Percentiles rank a stretch among this genome's conserved stretches.
These are phyloP conservation scores for Verticillium alfalfae DNA, from an alignment of 2,329 filamentous ascomycete species.

Conservation along the genomic window DNA sequence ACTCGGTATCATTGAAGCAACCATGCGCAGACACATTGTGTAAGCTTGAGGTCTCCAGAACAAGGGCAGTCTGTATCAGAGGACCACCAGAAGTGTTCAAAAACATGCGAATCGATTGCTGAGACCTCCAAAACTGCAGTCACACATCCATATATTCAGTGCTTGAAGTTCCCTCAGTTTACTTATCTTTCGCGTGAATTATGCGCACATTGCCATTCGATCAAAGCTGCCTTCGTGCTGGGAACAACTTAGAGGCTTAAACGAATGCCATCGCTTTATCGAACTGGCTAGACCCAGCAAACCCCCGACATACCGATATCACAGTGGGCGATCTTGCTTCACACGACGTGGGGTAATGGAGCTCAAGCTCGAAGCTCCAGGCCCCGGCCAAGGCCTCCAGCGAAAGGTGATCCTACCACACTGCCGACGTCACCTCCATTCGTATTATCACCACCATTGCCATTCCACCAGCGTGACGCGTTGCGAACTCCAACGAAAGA, in stretches of 20 bases:
- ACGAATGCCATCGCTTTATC: background rate
- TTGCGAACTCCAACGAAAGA: background rate
- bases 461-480: background rate
- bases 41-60: too few species aligned
- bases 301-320: background rate
- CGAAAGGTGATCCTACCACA: background rate
- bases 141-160: too few species aligned
- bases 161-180: too few species aligned
- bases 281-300: background rate
- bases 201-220: too few species aligned
- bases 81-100: too few species aligned
- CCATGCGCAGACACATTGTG: too few species aligned
- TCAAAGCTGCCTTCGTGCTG: background rate
- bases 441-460: background rate
- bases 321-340: background rate
- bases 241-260: too few species aligned
- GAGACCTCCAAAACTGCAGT: too few species aligned
- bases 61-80: too few species aligned
- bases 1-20: too few species aligned
- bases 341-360: background rate
- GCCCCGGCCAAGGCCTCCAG: background rate
- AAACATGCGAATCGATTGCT: too few species aligned
- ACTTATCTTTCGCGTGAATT: too few species aligned
- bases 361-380: background rate
- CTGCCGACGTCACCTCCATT: background rate